Evolutionary conservation across 768 basidiomycete genomes (phyloP).

Genomic region (Lenzites betulinus): DNA sequence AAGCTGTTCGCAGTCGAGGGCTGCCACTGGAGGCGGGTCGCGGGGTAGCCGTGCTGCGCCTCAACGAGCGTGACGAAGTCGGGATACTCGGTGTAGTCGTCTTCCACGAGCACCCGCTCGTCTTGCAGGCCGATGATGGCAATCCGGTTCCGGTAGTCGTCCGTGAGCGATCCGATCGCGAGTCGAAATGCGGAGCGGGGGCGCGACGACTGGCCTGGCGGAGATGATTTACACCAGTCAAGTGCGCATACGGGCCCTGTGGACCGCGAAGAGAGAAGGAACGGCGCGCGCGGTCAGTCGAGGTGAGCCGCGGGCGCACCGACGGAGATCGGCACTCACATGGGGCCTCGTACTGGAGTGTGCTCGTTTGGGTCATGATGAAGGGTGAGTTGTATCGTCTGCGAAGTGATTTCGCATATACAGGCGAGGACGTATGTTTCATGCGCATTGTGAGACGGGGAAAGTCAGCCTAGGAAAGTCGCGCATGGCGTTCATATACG

Average conservation of each 20-base stretch:
- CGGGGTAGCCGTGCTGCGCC: conserved; percentile 87
- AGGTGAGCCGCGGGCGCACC: neutral
- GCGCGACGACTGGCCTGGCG: conserved; percentile 70
- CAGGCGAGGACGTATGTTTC: conserved; percentile 7
- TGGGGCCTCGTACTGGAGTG: conserved; percentile 35
- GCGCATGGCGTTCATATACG: neutral
- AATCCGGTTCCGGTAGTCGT: conserved; percentile 82
- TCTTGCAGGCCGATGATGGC: conserved; percentile 80
- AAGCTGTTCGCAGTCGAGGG: conserved; percentile 67
- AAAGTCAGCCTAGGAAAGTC: neutral
- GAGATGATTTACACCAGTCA: conserved; percentile 86
- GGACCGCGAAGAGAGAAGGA: neutral
- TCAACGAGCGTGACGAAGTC: conserved; percentile 88
- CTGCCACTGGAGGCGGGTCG: conserved; percentile 92
- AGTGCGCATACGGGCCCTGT: conserved; percentile 84
- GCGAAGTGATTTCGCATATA: conserved; percentile 12
- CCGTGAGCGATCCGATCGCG: conserved; percentile 82
- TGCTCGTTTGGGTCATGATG: conserved; percentile 30
- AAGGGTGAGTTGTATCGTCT: conserved; percentile 19
- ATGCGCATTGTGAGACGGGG: conserved; percentile 10
- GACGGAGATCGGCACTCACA: conserved; percentile 24
- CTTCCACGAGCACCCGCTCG: conserved; percentile 85
- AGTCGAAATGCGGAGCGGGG: conserved; percentile 81
- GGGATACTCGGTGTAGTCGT: conserved; percentile 78
- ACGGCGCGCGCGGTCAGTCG: neutral